These are phyloP conservation scores for Laetiporus sulphureus DNA, from an alignment of 1,284 basidiomycete genomes.

Conservation along the genomic window DNA sequence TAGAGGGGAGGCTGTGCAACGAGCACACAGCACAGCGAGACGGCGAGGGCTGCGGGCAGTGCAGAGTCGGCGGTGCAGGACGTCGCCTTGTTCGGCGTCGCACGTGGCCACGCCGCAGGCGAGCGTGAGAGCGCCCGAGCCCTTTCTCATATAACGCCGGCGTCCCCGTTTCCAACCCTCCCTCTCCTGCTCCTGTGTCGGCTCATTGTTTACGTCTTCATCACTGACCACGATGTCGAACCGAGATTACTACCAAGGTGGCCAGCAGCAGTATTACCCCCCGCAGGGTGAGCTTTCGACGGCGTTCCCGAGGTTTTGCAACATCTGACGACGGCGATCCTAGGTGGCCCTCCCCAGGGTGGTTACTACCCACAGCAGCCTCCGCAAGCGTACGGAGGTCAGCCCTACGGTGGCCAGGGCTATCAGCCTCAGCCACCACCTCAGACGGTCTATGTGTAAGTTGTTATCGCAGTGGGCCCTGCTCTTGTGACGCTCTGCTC, in stretches of 20 bases:
- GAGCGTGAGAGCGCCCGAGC: no score
- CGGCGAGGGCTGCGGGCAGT: no score
- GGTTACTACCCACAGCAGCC: constrained; percentile 77
- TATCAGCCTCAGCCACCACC: constrained; percentile 67
- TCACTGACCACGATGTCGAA: constrained; percentile 49
- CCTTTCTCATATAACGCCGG: constrained; percentile 7
- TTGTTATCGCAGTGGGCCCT: no score
- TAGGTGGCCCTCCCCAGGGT: constrained; percentile 39
- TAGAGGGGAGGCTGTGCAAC: no score
- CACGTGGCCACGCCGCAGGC: no score
- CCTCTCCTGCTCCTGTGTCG: constrained; percentile 1
- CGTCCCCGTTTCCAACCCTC: not conserved
- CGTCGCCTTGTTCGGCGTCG: no score
- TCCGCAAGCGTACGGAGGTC: constrained; percentile 59
- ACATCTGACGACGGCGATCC: not conserved
- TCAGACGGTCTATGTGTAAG: constrained; percentile 72
- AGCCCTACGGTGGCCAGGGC: constrained; percentile 29
- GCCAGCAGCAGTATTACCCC: constrained; percentile 57
- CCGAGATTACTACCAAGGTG: constrained; percentile 62
- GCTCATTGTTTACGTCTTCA: constrained; percentile 5
- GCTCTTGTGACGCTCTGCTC: no score
- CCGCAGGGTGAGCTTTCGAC: constrained; percentile 45
- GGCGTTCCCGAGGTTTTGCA: not conserved
- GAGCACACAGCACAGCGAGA: no score
- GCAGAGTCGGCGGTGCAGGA: no score